Base-by-base conservation (phyloP, 2,329 filamentous ascomycete species). In the Pezicula radicicola region DNA sequence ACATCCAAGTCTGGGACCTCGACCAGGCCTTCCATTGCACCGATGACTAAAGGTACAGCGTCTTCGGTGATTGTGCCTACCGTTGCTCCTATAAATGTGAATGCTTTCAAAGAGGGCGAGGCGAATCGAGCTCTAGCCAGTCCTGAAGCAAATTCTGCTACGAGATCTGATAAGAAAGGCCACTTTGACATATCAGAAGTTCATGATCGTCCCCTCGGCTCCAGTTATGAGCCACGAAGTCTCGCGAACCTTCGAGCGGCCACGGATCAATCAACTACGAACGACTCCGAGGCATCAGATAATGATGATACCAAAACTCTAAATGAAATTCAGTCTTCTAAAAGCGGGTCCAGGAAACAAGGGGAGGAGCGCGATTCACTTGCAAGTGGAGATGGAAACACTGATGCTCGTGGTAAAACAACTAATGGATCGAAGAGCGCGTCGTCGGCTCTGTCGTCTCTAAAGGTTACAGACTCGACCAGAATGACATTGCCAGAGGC, bases 81-180 rank as follows among this genome's bases (percentile, higher is more conserved):
- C 19, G 63, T 77, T 39, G 75, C 76, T 1, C 75, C 81, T 3
- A 68, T 78, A 12, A 76, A 77, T 46, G 73, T 78, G 8, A 76
- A 68, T 55, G 74, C 71, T 15, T 74, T 75, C 55, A 74, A 74
- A 50, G 76, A 79, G 52, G 71, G 68, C 53, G 78, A 83, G 48
- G 64, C 66, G 19, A 67, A 69, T 45, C 74, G 78, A 44, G 74
- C 45, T 13, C 21, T 27, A 12, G 9, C 27, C n/a, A 45, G 8
- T 25, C 4, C 21, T 16, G n/a, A 45, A 28, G 6, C 42, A 30
- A 30, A 16, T 28, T 18, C 27, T 33, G 9, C 30, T 16, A 45
- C 21, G 28, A 13, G 15, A 16, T 40, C 19, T 40, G 37, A 40
- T 40, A 40, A 21, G 19, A 40, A 28, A n/a, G 12, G 15, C n/a